These are phyloP conservation scores for Ustilago sp. DNA, from an alignment of 1,284 basidiomycete species.

Conservation along the genomic window DNA sequence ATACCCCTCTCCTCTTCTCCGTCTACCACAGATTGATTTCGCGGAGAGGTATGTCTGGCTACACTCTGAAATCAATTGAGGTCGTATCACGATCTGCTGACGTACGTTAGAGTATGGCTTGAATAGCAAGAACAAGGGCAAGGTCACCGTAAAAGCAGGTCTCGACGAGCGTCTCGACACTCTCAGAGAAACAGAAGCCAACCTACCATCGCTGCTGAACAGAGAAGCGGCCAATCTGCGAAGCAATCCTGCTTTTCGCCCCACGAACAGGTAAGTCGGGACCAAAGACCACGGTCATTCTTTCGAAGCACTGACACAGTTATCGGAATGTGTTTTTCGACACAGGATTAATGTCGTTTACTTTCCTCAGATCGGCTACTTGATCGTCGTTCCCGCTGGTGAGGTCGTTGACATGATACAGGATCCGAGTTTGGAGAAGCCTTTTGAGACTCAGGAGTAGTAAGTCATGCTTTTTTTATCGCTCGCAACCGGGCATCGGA, in stretches of 20 bases:
- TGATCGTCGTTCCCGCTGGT: conserved; percentile 35
- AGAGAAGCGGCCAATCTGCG: conserved; percentile 30
- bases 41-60: conserved; percentile 32
- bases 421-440: conserved; percentile 29
- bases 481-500: too few species aligned
- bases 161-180: conserved; percentile 43
- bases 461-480: conserved; percentile 9
- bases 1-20: background rate
- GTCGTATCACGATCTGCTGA: background rate
- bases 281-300: background rate
- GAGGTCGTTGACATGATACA: conserved; percentile 25
- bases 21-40: conserved; percentile 30
- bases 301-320: background rate
- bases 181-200: conserved; percentile 14
- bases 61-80: background rate
- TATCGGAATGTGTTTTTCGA: background rate
- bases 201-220: conserved; percentile 21
- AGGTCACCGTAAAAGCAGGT: conserved; percentile 24
- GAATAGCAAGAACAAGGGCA: conserved; percentile 25
- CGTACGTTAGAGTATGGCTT: too few species aligned
- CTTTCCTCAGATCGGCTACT: conserved; percentile 53
- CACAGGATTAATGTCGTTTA: conserved; percentile 39
- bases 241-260: conserved; percentile 23
- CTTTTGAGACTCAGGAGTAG: conserved; percentile 33
- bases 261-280: conserved; percentile 19